Evolutionary conservation across 352 stramenopile species (phyloP).

Genomic region (Phytophthora colocasiae): DNA sequence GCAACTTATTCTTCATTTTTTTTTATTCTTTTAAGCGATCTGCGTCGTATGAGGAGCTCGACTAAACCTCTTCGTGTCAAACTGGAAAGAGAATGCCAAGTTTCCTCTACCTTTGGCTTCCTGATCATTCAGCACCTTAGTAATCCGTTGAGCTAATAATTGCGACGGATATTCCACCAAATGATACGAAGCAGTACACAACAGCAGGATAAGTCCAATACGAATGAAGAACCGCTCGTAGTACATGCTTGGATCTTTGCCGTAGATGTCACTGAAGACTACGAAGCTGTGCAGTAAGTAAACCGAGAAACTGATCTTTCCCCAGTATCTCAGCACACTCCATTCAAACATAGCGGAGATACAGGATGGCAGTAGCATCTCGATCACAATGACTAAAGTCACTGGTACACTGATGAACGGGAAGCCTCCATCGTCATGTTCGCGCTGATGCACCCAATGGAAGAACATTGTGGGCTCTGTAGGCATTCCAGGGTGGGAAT

Average conservation of each 20-base stretch:
- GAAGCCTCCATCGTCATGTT: constrained; percentile 30
- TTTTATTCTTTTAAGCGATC: constrained; percentile 27
- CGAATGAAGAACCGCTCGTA: constrained; percentile 43
- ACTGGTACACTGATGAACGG: constrained; percentile 45
- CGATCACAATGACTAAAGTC: constrained; percentile 45
- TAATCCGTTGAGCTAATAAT: constrained; percentile 44
- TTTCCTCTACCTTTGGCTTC: constrained; percentile 20
- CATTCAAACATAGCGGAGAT: constrained; percentile 50
- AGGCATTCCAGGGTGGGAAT: constrained; percentile 7
- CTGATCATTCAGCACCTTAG: constrained; percentile 23
- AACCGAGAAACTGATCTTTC: constrained; percentile 62
- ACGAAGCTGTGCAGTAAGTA: constrained; percentile 68
- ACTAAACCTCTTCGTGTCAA: constrained; percentile 24
- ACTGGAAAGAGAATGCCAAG: constrained; percentile 6
- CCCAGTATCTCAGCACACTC: constrained; percentile 47
- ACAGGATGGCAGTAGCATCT: constrained; percentile 49
- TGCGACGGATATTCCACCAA: constrained; percentile 62
- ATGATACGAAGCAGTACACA: constrained; percentile 47
- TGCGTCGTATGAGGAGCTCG: constrained; percentile 15
- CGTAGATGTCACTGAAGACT: constrained; percentile 37
- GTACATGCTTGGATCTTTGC: constrained; percentile 28
- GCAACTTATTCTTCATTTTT: constrained; percentile 5
- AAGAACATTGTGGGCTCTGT: constrained; percentile 43
- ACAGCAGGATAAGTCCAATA: constrained; percentile 39
- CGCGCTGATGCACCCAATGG: constrained; percentile 38